A percentile compares a stretch with the other conserved stretches of the same genome.
Evolutionary conservation across 768 basidiomycete species (phyloP).

Genomic region (Rhizopogon vinicolor): DNA sequence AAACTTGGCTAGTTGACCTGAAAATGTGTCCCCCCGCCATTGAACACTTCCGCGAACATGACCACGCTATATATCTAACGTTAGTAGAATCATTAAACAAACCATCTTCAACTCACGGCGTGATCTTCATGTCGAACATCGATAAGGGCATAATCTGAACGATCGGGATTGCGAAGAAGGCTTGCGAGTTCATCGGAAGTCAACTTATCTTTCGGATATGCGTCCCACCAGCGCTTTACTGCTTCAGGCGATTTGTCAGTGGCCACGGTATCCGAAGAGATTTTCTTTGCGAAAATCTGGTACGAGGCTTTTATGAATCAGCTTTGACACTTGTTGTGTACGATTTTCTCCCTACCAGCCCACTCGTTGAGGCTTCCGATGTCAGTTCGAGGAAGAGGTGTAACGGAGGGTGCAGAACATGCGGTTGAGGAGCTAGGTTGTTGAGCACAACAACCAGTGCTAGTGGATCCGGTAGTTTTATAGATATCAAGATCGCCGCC

Average conservation of each 20-base stretch:
- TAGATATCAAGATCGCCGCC: slow-evolving; percentile 38
- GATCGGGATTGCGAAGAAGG: slow-evolving; percentile 16
- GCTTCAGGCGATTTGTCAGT: slow-evolving; percentile 6
- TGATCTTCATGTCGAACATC: slow-evolving; percentile 48
- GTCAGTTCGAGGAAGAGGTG: not conserved
- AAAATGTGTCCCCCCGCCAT: slow-evolving; percentile 46
- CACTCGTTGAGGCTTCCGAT: slow-evolving; percentile 38
- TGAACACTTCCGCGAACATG: slow-evolving; percentile 50
- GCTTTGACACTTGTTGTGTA: not conserved
- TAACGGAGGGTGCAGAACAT: not conserved
- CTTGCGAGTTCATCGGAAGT: slow-evolving; percentile 34
- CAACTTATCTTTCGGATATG: slow-evolving; percentile 36
- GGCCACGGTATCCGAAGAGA: slow-evolving; percentile 1
- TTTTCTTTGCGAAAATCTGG: slow-evolving; percentile 42
- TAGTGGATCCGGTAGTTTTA: slow-evolving; percentile 10
- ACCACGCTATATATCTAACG: slow-evolving; percentile 36
- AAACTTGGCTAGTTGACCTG: slow-evolving; percentile 37
- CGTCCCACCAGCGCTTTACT: slow-evolving; percentile 49
- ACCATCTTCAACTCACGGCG: slow-evolving; percentile 25
- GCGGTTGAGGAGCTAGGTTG: not conserved
- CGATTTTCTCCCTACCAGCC: slow-evolving; percentile 30
- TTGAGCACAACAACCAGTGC: slow-evolving; percentile 13
- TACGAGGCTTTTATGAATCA: slow-evolving; percentile 34
- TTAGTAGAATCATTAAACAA: not conserved
- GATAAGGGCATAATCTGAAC: slow-evolving; percentile 35